Conservation (phyloP, 495 filamentous ascomycete genomes). For the Penicillium simplicissimum region DNA sequence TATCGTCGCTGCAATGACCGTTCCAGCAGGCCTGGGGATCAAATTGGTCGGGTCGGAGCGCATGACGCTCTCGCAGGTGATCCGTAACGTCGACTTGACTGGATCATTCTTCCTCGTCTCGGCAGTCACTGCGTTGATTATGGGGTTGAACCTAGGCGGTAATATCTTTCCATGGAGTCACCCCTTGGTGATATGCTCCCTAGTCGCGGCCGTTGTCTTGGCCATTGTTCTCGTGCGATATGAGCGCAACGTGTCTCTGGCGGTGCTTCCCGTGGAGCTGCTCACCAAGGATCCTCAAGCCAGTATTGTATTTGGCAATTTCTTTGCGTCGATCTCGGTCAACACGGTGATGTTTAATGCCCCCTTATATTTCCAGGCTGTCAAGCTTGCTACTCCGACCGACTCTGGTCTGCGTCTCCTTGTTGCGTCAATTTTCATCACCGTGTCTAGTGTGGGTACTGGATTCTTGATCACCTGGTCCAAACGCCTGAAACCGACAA, state of each 20-base stretch:
- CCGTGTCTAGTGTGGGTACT: slow-evolving; percentile 58
- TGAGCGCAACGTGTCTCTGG: slow-evolving; percentile 59
- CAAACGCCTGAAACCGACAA: slow-evolving; percentile 61
- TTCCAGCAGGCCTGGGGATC: slow-evolving; percentile 62
- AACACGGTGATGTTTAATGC: slow-evolving; percentile 77
- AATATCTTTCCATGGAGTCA: slow-evolving; percentile 74
- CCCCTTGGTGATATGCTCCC: slow-evolving; percentile 64
- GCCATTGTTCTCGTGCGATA: slow-evolving; percentile 61
- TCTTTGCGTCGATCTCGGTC: slow-evolving; percentile 61
- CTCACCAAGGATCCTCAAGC: slow-evolving; percentile 60
- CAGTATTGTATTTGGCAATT: slow-evolving; percentile 69
- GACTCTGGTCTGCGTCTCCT: slow-evolving; percentile 71
- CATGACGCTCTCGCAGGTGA: slow-evolving; percentile 53
- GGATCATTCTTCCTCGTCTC: slow-evolving; percentile 67
- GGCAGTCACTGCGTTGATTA: slow-evolving; percentile 65
- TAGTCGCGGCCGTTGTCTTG: slow-evolving; percentile 56
- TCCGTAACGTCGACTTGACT: slow-evolving; percentile 66
- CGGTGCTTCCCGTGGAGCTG: slow-evolving; percentile 72
- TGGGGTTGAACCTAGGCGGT: slow-evolving; percentile 77
- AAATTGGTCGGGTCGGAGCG: slow-evolving; percentile 46
- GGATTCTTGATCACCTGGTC: slow-evolving; percentile 72
- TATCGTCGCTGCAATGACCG: slow-evolving; percentile 52
- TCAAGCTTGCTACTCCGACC: slow-evolving; percentile 70
- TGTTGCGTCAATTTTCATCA: slow-evolving; percentile 58
- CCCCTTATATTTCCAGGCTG: slow-evolving; percentile 79